Evolutionary conservation across 352 stramenopile species (phyloP), one percentile per base, ranked within the genome.

Genomic region (Phytophthora fragariae): DNA sequence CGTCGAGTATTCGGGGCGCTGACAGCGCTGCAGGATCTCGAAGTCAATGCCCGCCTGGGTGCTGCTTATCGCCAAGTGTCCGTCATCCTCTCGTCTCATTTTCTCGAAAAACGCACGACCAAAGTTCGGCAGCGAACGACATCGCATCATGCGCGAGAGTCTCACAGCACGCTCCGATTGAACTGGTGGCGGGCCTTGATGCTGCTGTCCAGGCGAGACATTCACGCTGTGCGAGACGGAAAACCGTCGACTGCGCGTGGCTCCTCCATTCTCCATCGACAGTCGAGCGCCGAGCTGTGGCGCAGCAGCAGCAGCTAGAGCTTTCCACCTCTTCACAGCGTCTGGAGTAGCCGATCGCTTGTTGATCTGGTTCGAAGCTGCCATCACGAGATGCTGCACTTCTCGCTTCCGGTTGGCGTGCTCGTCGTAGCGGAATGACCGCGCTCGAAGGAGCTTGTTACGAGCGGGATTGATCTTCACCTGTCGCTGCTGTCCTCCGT

Each of bases 11-110:
- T 91, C 78, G 0, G 81, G 83, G 0, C 79, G 77, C 33, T 88
- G 77, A 21, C 70, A 89, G 0, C 76, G 72, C 52, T 92, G 82
- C 3, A 93, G 65, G 3, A 88, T 79, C 47, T 93, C 83, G 49
- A 90, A 93, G 37, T 88, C 79, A 21, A 93, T 82, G 3, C 67
- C 62, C 0, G 31, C 1, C 3, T 75, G 68, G 0, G 24, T 58
- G 11, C 17, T 50, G 0, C 57, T 68, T 9, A 50, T 21, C 7
- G 35, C 14, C 33, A 72, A 57, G n/a, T 55, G 57, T 0, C 31
- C 27, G 21, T 37, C 56, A 8, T 75, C 72, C 9, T 72, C 31
- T 31, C 35, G 54, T 27, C 41, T 61, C 15, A 72, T n/a, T 12
- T 27, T 47, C 1, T 77, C 67, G 50, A 92, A 93, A 54, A 83